Conservation (phyloP, 139 green algal species). For the Ulvella scutata region DNA sequence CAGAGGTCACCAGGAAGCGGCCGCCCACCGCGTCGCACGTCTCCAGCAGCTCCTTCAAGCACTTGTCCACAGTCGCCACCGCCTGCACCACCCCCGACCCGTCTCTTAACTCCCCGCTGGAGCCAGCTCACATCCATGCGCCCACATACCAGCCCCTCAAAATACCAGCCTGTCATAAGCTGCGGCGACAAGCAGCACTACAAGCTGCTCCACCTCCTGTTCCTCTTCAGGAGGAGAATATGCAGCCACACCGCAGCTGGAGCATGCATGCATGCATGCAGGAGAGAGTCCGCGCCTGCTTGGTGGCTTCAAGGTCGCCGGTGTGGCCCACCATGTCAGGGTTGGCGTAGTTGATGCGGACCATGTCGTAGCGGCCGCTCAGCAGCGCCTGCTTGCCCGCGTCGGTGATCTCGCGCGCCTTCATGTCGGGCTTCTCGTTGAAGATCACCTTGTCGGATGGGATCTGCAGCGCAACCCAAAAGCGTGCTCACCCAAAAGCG, state of each 20-base stretch:
- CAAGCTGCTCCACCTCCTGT: too few relatives aligned
- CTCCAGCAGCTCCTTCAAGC: conserved; percentile 58
- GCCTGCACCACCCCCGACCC: too few relatives aligned
- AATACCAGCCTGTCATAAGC: too few relatives aligned
- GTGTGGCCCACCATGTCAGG: conserved; percentile 84
- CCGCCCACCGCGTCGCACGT: conserved; percentile 24
- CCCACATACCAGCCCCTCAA: too few relatives aligned
- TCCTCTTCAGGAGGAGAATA: too few relatives aligned
- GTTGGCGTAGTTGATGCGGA: conserved; percentile 73
- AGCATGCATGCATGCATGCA: neutral
- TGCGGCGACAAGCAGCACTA: too few relatives aligned
- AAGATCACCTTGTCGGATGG: conserved; percentile 81
- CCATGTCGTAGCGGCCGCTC: conserved; percentile 31
- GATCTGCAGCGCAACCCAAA: conserved; percentile 33
- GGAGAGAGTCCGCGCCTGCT: neutral
- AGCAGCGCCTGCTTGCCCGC: conserved; percentile 70
- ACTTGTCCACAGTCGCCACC: conserved; percentile 57
- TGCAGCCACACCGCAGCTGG: conserved; percentile 30
- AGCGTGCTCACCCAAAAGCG: too few relatives aligned
- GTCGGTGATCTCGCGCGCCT: conserved; percentile 80
- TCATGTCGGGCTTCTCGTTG: conserved; percentile 89
- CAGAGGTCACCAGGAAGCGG: conserved; percentile 70
- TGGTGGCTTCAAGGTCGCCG: conserved; percentile 52
- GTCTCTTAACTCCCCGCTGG: conserved; percentile 26
- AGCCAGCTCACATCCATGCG: too few relatives aligned